Evolutionary conservation across 345 rosid genomes (phyloP), one percentile per base, ranked within the genome.

Genomic region (Atalantia buxifolia): DNA sequence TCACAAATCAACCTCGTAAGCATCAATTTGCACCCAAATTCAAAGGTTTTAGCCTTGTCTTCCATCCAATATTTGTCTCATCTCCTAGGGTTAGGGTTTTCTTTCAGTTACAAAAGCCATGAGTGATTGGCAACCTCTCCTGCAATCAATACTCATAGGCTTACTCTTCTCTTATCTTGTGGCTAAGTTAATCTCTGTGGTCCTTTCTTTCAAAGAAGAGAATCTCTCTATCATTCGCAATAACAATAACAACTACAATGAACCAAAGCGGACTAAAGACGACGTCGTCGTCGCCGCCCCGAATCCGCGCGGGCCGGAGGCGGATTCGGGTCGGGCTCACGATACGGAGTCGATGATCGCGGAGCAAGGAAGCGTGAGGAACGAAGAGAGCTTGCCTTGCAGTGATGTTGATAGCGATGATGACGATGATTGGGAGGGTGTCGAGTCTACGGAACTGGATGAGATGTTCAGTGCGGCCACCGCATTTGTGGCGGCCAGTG

Each of bases 401-500:
- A 83, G 76, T 28, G 91, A 84, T 16, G 72, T 30, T 6, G 91
- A 83, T 25, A 84, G 45, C 2, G 91, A 82, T 1, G 94, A 88
- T 8, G 92, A 45, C 50, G 50, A 92, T 27, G 98, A 92, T 68
- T 94, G 99, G 99, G 98, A 96, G 81, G 98, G 97, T 40, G 97
- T 94, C 21, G 99, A 94, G 90, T 91, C 89, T 82, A 92, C 95
- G 74, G 98, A 92, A 82, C 81, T 96, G 64, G 99, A 96, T 60
- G 97, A 90, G 81, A 83, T 85, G 38, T 96, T 96, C 63, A 94
- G 95, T 79, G 97, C 97, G 2, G 99, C 99, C 2, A 88, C 97
- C 30, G 81, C 85, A 1, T 94, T 94, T 50, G 88, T 94, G 36
- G 92, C 96, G 16, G 91, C 92, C 1, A 83, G 91, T n/a, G 93